Percentiles rank a stretch among this genome's conserved stretches.
Evolutionary conservation across 768 basidiomycete species (phyloP).

Genomic region (Podaxis sp.): DNA sequence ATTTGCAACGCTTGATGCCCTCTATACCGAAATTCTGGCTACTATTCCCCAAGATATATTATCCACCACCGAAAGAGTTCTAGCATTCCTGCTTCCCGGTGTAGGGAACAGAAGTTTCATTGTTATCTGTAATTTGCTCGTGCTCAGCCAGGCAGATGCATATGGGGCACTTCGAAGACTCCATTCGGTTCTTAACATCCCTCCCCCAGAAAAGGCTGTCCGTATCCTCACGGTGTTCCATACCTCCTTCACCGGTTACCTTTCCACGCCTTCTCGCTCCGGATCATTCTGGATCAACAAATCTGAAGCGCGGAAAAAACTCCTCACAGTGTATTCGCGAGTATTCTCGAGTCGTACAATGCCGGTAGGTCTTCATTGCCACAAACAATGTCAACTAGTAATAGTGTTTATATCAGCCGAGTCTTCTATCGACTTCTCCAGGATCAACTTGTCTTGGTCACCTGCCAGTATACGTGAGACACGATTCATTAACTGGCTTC

Average conservation of each 20-base stretch:
- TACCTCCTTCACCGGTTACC: background rate
- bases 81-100: background rate
- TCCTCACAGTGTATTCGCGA: background rate
- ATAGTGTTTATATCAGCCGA: background rate
- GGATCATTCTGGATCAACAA: background rate
- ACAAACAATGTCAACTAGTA: background rate
- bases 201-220: background rate
- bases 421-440: background rate
- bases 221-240: background rate
- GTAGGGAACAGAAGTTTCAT: background rate
- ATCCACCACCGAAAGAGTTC: background rate
- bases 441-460: background rate
- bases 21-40: slow-evolving; percentile 12
- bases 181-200: background rate
- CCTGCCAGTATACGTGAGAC: background rate
- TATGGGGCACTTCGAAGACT: background rate
- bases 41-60: background rate
- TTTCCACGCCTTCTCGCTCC: background rate
- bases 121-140: background rate
- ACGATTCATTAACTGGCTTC: background rate
- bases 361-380: background rate
- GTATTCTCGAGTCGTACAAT: background rate
- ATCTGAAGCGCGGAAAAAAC: background rate
- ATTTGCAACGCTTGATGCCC: slow-evolving; percentile 11
- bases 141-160: background rate